These are phyloP conservation scores for Coemansia asiatica DNA, from an alignment of 192 early-diverging fungal species.

Conservation along the genomic window DNA sequence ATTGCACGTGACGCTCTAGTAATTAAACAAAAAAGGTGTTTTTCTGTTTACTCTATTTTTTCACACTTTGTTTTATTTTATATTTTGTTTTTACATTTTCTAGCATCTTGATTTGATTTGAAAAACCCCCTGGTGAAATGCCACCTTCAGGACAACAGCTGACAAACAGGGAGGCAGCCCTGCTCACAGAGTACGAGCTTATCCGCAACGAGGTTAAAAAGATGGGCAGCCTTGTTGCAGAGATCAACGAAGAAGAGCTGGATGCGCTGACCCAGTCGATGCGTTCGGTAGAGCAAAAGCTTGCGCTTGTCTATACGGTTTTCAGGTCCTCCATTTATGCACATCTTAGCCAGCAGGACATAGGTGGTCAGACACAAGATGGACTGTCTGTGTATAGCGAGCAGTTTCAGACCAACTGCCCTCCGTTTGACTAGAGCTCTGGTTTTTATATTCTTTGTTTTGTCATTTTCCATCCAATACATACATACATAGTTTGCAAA, in stretches of 20 bases:
- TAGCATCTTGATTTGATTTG: too few relatives aligned
- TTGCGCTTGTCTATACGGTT: conserved; percentile 52
- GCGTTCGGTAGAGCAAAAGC: conserved; percentile 53
- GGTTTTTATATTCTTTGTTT: background rate
- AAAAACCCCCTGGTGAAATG: conserved; percentile 3
- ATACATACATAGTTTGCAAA: background rate
- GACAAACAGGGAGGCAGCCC: conserved; percentile 43
- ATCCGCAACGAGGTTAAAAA: conserved; percentile 53
- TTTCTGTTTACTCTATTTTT: background rate
- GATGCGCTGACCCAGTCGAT: conserved; percentile 52
- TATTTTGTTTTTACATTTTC: too few relatives aligned
- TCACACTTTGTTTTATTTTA: too few relatives aligned
- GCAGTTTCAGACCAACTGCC: conserved; percentile 53
- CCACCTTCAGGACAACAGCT: conserved; percentile 43
- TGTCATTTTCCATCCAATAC: too few relatives aligned
- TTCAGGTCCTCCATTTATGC: conserved; percentile 54
- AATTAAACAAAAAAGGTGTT: background rate
- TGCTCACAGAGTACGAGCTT: conserved; percentile 53
- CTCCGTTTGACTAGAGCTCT: conserved; percentile 40
- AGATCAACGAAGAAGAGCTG: conserved; percentile 51
- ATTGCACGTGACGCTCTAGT: background rate
- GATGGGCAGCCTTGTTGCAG: conserved; percentile 47
- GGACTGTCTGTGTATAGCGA: conserved; percentile 32
- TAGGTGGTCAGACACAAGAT: conserved; percentile 21
- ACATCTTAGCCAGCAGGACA: conserved; percentile 49